Evolutionary conservation across 1,139 yeast genomes (phyloP).

Genomic region (Spathaspora sp.): DNA sequence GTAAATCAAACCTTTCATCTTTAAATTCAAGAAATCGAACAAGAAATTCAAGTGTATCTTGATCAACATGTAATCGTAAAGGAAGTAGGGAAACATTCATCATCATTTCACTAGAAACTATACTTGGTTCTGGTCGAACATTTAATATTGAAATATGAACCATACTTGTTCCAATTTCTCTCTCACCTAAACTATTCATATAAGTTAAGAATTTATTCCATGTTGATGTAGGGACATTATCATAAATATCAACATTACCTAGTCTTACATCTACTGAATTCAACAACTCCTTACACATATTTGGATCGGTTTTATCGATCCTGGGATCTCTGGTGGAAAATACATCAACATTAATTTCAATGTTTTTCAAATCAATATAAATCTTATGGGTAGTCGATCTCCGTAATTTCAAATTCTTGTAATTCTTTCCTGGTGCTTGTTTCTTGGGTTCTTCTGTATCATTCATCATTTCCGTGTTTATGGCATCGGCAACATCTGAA

Average conservation of each 20-base stretch:
- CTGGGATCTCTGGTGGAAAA: conserved; percentile 51
- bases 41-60: conserved; percentile 85
- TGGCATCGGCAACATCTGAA: conserved; percentile 46
- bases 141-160: conserved; percentile 52
- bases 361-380: conserved; percentile 51
- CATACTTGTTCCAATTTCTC: conserved; percentile 73
- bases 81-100: conserved; percentile 64
- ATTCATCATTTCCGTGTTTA: conserved; percentile 40
- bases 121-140: conserved; percentile 61
- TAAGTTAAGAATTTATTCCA: conserved; percentile 86
- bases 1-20: conserved; percentile 64
- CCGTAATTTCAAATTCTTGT: conserved; percentile 52
- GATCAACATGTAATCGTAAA: conserved; percentile 81
- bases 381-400: conserved; percentile 70
- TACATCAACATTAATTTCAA: conserved; percentile 49
- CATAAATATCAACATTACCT: conserved; percentile 62
- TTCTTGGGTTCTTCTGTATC: conserved; percentile 10
- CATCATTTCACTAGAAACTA: conserved; percentile 71
- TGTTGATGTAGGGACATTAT: conserved; percentile 82
- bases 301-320: conserved; percentile 22
- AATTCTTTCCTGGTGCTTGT: conserved; percentile 24
- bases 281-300: conserved; percentile 43
- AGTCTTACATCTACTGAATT: conserved; percentile 47
- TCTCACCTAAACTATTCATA: conserved; percentile 64
- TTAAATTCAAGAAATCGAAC: conserved; percentile 78